Evolutionary conservation across 2,329 filamentous ascomycete species (phyloP).

Genomic region (Tolypocladium pustulatum): DNA sequence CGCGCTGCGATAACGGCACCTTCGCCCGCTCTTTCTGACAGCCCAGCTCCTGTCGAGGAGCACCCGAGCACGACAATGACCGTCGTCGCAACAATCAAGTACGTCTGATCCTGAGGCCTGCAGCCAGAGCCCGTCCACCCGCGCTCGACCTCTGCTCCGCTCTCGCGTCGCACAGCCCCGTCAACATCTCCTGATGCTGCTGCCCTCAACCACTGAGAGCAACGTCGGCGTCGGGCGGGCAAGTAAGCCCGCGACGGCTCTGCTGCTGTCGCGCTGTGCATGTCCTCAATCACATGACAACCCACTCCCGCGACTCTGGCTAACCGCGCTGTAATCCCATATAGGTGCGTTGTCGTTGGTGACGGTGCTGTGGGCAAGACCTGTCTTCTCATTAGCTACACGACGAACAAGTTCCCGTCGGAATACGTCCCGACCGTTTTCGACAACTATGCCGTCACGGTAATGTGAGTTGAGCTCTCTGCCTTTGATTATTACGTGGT

Average conservation of each 20-base stretch:
- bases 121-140: slow-evolving; percentile 3
- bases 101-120: slow-evolving; percentile 20
- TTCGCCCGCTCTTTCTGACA: background rate
- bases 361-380: slow-evolving; percentile 99
- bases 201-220: background rate
- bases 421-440: slow-evolving; percentile 99
- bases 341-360: slow-evolving; percentile 94
- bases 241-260: background rate
- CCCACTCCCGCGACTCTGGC: background rate
- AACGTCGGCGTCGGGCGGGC: background rate
- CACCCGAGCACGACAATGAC: slow-evolving; percentile 34
- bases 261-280: background rate
- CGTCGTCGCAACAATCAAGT: slow-evolving; percentile 58
- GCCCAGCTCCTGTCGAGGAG: slow-evolving; percentile 26
- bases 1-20: slow-evolving; percentile 12
- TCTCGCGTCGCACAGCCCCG: background rate
- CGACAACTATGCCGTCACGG: slow-evolving; percentile 98
- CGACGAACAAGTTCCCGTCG: slow-evolving; percentile 98
- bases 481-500: slow-evolving; percentile 4
- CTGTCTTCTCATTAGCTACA: slow-evolving; percentile 97
- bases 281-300: background rate
- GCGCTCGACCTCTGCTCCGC: background rate
- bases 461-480: slow-evolving; percentile 66
- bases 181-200: background rate
- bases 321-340: slow-evolving; percentile 4